Evolutionary conservation across 108 stramenopile species (phyloP).

Genomic region (Seminavis robusta): DNA sequence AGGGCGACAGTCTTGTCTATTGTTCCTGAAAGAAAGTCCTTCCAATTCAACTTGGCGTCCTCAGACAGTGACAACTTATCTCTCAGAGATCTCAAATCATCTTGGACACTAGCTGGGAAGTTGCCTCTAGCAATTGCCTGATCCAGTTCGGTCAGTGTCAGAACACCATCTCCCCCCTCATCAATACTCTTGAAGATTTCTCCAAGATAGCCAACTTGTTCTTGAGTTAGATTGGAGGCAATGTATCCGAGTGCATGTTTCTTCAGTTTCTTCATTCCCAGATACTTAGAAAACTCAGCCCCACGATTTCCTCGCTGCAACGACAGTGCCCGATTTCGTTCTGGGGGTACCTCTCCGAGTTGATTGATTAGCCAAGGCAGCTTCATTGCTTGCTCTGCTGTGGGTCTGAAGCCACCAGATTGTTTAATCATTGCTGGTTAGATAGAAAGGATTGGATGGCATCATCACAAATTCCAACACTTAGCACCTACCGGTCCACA

Average conservation of each 20-base stretch:
- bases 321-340: no score
- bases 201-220: slow-evolving; percentile 64
- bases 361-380: slow-evolving; percentile 67
- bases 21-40: slow-evolving; percentile 79
- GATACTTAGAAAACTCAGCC: slow-evolving; percentile 66
- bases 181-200: slow-evolving; percentile 78
- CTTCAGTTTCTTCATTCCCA: slow-evolving; percentile 83
- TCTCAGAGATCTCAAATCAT: slow-evolving; percentile 41
- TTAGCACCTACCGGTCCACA: slow-evolving; percentile 25
- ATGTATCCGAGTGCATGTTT: slow-evolving; percentile 83
- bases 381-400: slow-evolving; percentile 63
- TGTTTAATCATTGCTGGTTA: background rate
- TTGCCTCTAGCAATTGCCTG: slow-evolving; percentile 45
- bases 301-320: slow-evolving; percentile 8
- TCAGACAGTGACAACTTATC: slow-evolving; percentile 65
- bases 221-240: slow-evolving; percentile 71
- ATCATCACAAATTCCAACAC: background rate
- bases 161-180: slow-evolving; percentile 56
- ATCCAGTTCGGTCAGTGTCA: slow-evolving; percentile 76
- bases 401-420: slow-evolving; percentile 37
- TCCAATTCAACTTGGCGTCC: slow-evolving; percentile 78
- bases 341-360: slow-evolving; percentile 1
- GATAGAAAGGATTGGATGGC: background rate
- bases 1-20: slow-evolving; percentile 76
- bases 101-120: slow-evolving; percentile 28